These are phyloP conservation scores for Calycina marina DNA, from an alignment of 2,329 filamentous ascomycete genomes.

Conservation along the genomic window DNA sequence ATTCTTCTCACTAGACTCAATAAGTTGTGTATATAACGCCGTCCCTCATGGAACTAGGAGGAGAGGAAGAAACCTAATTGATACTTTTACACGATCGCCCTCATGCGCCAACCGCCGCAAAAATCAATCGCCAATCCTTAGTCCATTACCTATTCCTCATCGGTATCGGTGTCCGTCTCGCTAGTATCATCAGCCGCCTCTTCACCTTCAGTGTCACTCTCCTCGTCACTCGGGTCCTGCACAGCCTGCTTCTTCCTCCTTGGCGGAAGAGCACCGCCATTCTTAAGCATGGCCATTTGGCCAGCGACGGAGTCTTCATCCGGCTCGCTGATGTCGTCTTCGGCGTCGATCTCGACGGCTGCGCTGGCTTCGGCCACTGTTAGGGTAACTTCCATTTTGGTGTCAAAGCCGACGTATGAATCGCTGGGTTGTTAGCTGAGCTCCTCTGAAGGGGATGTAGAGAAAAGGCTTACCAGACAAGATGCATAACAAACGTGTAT, in stretches of 20 bases:
- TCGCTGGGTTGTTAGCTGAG: no score
- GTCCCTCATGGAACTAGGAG: slow-evolving; percentile 5
- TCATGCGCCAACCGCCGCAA: no score
- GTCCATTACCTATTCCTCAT: slow-evolving; percentile 26
- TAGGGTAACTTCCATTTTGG: slow-evolving; percentile 78
- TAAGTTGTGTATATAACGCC: slow-evolving; percentile 8
- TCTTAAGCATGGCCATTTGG: slow-evolving; percentile 79
- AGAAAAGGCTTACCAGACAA: no score
- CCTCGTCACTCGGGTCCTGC: slow-evolving; percentile 56
- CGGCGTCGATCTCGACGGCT: slow-evolving; percentile 63
- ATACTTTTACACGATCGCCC: no score
- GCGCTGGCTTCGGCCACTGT: slow-evolving; percentile 81
- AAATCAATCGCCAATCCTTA: no score
- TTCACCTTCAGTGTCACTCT: slow-evolving; percentile 71
- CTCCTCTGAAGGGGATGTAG: no score
- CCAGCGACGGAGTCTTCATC: slow-evolving; percentile 93
- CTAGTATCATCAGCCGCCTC: slow-evolving; percentile 41
- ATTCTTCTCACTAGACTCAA: no score
- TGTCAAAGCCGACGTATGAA: slow-evolving; percentile 88
- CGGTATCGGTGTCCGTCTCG: slow-evolving; percentile 52
- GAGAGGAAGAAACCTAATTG: slow-evolving; percentile 6
- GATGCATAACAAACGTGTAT: slow-evolving; percentile 88
- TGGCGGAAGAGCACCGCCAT: slow-evolving; percentile 37
- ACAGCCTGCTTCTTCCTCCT: slow-evolving; percentile 47
- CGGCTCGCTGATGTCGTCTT: slow-evolving; percentile 94